Conservation (phyloP, 2,329 filamentous ascomycete genomes). For the Raffaelea deltoideospora region DNA sequence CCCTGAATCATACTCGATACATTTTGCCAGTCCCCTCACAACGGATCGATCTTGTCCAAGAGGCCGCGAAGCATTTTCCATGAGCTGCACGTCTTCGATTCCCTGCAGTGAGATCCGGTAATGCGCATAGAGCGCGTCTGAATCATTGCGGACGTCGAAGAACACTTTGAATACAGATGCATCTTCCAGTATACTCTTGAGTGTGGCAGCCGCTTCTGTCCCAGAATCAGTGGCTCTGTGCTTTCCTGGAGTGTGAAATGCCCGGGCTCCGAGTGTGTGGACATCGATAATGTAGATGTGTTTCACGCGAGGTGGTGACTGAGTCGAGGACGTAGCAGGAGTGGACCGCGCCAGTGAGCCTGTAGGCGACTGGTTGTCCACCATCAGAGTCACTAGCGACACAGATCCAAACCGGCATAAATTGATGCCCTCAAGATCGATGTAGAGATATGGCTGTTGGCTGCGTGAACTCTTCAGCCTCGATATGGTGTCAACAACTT, state of each 20-base stretch:
- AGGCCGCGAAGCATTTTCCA: conserved; percentile 12
- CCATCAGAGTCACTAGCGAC: conserved; percentile 6
- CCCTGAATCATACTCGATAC: conserved; percentile 4
- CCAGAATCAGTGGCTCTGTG: too few species aligned
- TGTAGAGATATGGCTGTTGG: too few species aligned
- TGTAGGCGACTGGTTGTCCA: too few species aligned
- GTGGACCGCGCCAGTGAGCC: too few species aligned
- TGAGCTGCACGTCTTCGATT: conserved; percentile 14
- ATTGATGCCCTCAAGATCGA: conserved; percentile 10
- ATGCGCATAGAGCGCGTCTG: conserved; percentile 12
- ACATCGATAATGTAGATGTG: conserved; percentile 10
- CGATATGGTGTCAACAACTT: too few species aligned
- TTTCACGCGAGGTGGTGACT: neutral
- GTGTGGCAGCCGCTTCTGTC: conserved; percentile 1
- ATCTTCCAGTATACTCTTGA: conserved; percentile 11
- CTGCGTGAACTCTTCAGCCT: too few species aligned
- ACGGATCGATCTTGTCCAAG: conserved; percentile 3
- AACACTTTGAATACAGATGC: conserved; percentile 9
- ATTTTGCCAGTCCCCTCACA: conserved; percentile 5
- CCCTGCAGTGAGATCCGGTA: conserved; percentile 10
- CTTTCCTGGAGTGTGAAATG: conserved; percentile 12
- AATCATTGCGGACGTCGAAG: conserved; percentile 14
- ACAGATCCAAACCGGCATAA: conserved; percentile 10
- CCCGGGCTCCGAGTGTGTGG: conserved; percentile 4
- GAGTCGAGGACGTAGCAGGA: too few species aligned